Conservation (phyloP, 371 early-diverging fungal species). For the Actinomortierella ambigua region DNA sequence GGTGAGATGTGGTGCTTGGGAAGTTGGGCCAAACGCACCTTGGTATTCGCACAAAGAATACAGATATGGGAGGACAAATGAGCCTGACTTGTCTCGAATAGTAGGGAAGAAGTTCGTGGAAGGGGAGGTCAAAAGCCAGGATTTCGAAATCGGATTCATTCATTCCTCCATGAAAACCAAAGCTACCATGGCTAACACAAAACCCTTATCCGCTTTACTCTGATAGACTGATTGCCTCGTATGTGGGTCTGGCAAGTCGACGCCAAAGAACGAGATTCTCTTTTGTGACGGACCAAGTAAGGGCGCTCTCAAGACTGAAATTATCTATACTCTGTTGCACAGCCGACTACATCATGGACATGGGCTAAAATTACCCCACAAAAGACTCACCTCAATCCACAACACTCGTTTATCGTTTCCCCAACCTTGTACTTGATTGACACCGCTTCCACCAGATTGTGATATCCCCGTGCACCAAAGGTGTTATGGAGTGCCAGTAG, state of each 20-base stretch:
- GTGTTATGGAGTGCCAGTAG: conserved; percentile 54
- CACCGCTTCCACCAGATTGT: conserved; percentile 44
- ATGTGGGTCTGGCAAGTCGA: conserved; percentile 54
- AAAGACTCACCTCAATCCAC: neutral
- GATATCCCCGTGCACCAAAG: conserved; percentile 61
- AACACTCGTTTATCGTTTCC: neutral
- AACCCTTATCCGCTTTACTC: neutral
- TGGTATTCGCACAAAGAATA: no score
- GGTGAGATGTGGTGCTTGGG: no score
- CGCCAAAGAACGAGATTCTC: conserved; percentile 52
- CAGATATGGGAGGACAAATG: no score
- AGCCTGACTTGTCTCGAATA: no score
- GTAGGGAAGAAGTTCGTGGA: no score
- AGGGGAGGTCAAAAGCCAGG: no score
- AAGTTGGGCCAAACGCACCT: no score
- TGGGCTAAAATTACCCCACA: neutral
- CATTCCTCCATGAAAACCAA: no score
- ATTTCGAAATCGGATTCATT: no score
- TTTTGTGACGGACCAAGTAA: conserved; percentile 62
- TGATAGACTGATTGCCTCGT: conserved; percentile 50
- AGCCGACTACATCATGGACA: neutral
- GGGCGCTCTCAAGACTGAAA: neutral
- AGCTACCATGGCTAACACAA: no score
- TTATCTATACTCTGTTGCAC: neutral
- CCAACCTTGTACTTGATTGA: neutral